Evolutionary conservation across 768 basidiomycete genomes (phyloP), one percentile per base, ranked within the genome.

Genomic region (Amanita polypyramis): DNA sequence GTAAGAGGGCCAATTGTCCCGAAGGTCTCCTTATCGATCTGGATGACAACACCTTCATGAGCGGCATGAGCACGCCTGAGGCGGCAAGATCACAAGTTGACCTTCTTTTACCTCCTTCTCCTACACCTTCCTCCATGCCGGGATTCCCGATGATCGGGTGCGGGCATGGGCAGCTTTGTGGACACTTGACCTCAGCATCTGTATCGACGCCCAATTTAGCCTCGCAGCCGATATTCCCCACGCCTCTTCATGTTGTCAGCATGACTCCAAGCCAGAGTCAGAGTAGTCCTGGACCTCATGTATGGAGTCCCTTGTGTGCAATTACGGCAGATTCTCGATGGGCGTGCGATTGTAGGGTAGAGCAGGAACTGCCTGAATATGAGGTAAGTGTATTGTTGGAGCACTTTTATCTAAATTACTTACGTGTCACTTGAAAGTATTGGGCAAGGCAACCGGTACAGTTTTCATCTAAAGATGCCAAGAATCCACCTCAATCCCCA

Each of bases 11-110:
- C 17, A 42, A 27, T n/a, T 49, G 47, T 42, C 47, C 47, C 5
- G 47, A 49, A 17, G 47, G 39, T 3, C 47, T 49, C 17, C 37
- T 49, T 19, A 49, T 49, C 23, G 47, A 49, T 20, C 21, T 49
- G 32, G 47, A 49, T 2, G 47, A 49, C 15, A 49, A 49, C 21
- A 49, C 39, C 8, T 49, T 49, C 15, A 32, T 40, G 23, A 49
- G 32, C 20, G 36, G 38, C 10, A 10, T 19, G 11, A 36, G 29
- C 23, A 40, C 37, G 32, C 29, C 47, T 7, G 47, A 34, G 23
- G 32, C 32, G 17, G 32, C 40, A 10, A 42, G 39, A 21, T 49
- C 47, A 15, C 47, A 34, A 19, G 30, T 36, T 2, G 46, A 47
- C 19, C 46, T 47, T 29, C n/a, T 23, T 5, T 12, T 27, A 36